These are phyloP conservation scores for Aspergillus unguis DNA, from an alignment of 2,329 filamentous ascomycete species.

Conservation along the genomic window DNA sequence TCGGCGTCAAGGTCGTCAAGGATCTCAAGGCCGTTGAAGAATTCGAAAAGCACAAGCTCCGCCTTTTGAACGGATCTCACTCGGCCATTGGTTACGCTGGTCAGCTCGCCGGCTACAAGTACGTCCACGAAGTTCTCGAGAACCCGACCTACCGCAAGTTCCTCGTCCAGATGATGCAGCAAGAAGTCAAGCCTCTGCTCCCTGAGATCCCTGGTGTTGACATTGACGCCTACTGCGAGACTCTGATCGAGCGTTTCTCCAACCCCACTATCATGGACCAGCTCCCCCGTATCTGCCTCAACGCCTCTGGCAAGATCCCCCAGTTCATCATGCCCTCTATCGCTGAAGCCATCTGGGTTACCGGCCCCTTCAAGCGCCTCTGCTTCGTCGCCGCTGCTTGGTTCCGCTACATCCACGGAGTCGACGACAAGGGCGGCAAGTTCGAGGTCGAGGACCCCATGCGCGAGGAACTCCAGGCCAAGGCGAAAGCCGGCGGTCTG, in stretches of 20 bases:
- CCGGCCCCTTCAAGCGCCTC: slow-evolving; percentile 46
- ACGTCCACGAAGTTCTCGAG: slow-evolving; percentile 55
- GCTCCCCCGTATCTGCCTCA: slow-evolving; percentile 51
- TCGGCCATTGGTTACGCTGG: slow-evolving; percentile 53
- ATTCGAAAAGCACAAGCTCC: slow-evolving; percentile 57
- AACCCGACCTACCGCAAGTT: slow-evolving; percentile 48
- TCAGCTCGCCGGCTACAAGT: slow-evolving; percentile 52
- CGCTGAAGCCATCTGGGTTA: slow-evolving; percentile 44
- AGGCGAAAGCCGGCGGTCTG: slow-evolving; percentile 45
- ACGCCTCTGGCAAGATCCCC: slow-evolving; percentile 54
- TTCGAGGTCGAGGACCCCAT: slow-evolving; percentile 48
- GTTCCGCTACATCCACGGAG: slow-evolving; percentile 53
- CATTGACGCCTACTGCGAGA: slow-evolving; percentile 53
- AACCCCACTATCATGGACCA: slow-evolving; percentile 58
- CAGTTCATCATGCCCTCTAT: slow-evolving; percentile 43
- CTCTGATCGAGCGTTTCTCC: slow-evolving; percentile 54
- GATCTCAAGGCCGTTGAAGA: slow-evolving; percentile 53
- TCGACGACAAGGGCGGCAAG: slow-evolving; percentile 47
- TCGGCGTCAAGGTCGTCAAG: slow-evolving; percentile 52
- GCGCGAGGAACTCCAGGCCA: slow-evolving; percentile 47
- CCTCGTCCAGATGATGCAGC: slow-evolving; percentile 55
- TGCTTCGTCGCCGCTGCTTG: slow-evolving; percentile 50
- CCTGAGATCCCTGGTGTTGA: slow-evolving; percentile 51
- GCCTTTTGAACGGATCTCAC: slow-evolving; percentile 54
- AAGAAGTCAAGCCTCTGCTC: slow-evolving; percentile 53